Evolutionary conservation across 441 rosid genomes (phyloP), one percentile per base, ranked within the genome.

Genomic region (Eutrema salsugineum): DNA sequence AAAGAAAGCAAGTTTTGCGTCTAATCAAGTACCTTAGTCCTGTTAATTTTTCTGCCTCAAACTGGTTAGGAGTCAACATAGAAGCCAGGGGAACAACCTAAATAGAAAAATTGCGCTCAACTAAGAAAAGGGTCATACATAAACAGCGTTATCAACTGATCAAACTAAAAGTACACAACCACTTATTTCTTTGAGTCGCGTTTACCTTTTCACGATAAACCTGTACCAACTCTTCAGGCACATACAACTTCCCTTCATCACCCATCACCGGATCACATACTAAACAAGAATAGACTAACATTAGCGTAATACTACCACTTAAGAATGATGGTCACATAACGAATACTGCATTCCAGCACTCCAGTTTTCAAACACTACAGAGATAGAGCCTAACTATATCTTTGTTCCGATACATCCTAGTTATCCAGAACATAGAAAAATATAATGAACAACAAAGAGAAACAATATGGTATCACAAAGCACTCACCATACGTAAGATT

Each of bases 261-360:
- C 99, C 99, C 92, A 96, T 72, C 70, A 96, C 99, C 15, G 99
- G 99, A 85, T 96, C 98, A 80, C 99, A 96, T 81, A 96, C 99
- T 93, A 80, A 60, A 77, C 60, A 79, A 77, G 54, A 71, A 65
- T 54, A 49, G 9, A 33, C 72, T 32, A 58, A 16, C 6, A 42
- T 76, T 50, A 76, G 76, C 68, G 42, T 39, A 70, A 20, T 2
- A 8, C 0, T 11, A 30, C 47, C 20, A 40, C 48, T 32, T 50
- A 9, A 22, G 24, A 61, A 28, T 28, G 32, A 36, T 46, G 20
- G 27, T 16, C 9, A 24, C 36, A 33, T 43, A 35, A 35, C 7
- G 53, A 1, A 59, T 8, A 30, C 20, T 17, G 11, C 17, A 8
- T 50, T 38, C 30, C 10, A 32, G 8, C 39, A 48, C 27, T 72